Percentiles rank a stretch among this genome's conserved stretches.
Conservation (phyloP, 2,329 filamentous ascomycete genomes). For the Trichoderma brevicompactum region DNA sequence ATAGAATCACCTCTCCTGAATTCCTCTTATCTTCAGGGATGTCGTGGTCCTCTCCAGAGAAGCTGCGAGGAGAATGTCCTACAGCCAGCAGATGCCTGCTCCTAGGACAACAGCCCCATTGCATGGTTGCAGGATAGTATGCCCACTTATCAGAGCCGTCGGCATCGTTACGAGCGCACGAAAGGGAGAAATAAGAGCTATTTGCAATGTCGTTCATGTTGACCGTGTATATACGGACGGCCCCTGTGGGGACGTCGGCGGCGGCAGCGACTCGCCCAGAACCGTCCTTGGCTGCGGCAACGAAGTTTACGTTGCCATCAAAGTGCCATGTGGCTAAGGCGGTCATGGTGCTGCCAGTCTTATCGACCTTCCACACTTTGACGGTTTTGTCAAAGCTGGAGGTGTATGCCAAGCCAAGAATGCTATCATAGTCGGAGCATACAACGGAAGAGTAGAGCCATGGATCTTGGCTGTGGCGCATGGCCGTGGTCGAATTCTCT, state of each 20-base stretch:
- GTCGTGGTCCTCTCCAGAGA: conserved; percentile 56
- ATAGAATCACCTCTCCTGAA: conserved; percentile 64
- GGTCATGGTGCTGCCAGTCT: conserved; percentile 48
- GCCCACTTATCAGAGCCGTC: conserved; percentile 57
- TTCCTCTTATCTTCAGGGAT: conserved; percentile 63
- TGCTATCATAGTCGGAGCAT: conserved; percentile 59
- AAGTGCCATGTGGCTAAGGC: conserved; percentile 57
- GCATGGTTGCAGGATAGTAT: conserved; percentile 66
- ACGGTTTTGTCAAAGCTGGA: conserved; percentile 66
- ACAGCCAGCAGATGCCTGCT: conserved; percentile 60
- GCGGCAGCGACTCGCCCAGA: conserved; percentile 61
- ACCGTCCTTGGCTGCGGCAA: conserved; percentile 55
- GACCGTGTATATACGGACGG: conserved; percentile 62
- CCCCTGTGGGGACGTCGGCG: conserved; percentile 57
- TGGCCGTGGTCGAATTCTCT: conserved; percentile 60
- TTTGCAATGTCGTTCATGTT: conserved; percentile 42
- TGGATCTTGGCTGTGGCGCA: conserved; percentile 62
- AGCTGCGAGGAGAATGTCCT: conserved; percentile 65
- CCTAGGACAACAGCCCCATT: conserved; percentile 57
- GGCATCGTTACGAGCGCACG: conserved; percentile 47
- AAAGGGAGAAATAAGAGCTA: conserved; percentile 47
- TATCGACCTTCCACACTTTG: conserved; percentile 59
- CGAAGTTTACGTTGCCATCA: conserved; percentile 65
- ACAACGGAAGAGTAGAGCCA: conserved; percentile 70
- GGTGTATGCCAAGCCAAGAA: conserved; percentile 56